Conservation (phyloP, 2,329 filamentous ascomycete species). For the Alternaria angustiovoidea region DNA sequence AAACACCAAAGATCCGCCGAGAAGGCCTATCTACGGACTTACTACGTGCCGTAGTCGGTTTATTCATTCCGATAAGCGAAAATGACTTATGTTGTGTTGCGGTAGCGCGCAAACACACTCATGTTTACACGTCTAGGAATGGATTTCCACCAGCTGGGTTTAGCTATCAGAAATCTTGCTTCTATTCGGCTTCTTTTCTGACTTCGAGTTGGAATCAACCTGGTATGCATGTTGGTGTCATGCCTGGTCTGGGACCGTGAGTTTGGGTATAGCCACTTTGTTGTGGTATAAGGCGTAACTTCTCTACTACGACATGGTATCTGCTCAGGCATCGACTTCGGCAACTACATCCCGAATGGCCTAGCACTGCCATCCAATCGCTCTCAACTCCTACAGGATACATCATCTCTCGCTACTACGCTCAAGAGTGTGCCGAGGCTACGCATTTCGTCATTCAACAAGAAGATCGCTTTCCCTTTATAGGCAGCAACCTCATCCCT, state of each 20-base stretch:
- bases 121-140: neutral
- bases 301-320: neutral
- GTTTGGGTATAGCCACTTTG: neutral
- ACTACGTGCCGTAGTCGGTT: neutral
- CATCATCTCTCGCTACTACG: neutral
- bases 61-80: neutral
- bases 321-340: neutral
- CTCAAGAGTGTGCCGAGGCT: neutral
- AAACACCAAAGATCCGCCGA: neutral
- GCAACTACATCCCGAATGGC: neutral
- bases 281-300: neutral
- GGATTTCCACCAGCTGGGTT: neutral
- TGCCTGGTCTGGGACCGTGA: too few species aligned
- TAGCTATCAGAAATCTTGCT: too few species aligned
- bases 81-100: neutral
- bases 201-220: neutral
- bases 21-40: neutral
- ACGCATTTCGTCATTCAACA: neutral
- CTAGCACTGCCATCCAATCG: neutral
- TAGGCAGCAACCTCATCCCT: neutral
- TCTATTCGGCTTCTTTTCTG: neutral
- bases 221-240: neutral
- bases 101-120: neutral
- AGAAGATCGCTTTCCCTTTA: neutral
- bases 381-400: neutral